phyloP scores from a whole-genome alignment of 768 basidiomycete species.

The Pisolithus albus region DNA sequence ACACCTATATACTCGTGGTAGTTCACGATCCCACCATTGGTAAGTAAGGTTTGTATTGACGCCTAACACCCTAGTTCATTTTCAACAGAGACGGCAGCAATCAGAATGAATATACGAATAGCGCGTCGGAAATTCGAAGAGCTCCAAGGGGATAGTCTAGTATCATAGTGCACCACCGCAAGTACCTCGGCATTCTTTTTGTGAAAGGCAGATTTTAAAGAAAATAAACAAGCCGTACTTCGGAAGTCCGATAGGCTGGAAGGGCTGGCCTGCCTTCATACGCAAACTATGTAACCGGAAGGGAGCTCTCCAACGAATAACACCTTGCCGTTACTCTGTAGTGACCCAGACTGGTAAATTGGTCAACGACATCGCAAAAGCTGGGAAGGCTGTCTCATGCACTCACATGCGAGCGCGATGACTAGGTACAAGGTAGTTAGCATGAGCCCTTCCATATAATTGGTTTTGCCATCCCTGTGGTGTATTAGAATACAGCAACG shows the following conservation, averaged over 20 bases:
- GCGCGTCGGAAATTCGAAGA: slow-evolving; percentile 86
- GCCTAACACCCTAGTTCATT: not conserved
- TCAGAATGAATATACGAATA: slow-evolving; percentile 83
- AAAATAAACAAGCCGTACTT: too few species aligned
- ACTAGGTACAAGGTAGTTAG: slow-evolving; percentile 30
- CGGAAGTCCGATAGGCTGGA: too few species aligned
- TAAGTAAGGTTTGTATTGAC: slow-evolving; percentile 27
- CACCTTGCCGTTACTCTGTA: not conserved
- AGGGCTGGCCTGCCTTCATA: too few species aligned
- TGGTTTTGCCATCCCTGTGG: slow-evolving; percentile 70
- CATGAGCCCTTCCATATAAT: slow-evolving; percentile 93
- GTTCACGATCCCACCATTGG: slow-evolving; percentile 87
- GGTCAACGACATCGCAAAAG: not conserved
- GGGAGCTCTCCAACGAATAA: too few species aligned
- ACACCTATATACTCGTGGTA: slow-evolving; percentile 88
- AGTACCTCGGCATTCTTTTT: not conserved
- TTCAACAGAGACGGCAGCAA: slow-evolving; percentile 71
- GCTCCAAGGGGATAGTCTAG: slow-evolving; percentile 67
- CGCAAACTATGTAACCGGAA: too few species aligned
- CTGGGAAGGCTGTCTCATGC: not conserved
- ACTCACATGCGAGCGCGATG: slow-evolving; percentile 36
- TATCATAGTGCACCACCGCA: slow-evolving; percentile 11
- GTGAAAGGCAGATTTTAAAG: not conserved
- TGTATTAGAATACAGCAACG: not conserved
- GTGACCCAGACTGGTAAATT: slow-evolving; percentile 8